phyloP scores from a whole-genome alignment of 768 basidiomycete species.

The Suillus luteus region DNA sequence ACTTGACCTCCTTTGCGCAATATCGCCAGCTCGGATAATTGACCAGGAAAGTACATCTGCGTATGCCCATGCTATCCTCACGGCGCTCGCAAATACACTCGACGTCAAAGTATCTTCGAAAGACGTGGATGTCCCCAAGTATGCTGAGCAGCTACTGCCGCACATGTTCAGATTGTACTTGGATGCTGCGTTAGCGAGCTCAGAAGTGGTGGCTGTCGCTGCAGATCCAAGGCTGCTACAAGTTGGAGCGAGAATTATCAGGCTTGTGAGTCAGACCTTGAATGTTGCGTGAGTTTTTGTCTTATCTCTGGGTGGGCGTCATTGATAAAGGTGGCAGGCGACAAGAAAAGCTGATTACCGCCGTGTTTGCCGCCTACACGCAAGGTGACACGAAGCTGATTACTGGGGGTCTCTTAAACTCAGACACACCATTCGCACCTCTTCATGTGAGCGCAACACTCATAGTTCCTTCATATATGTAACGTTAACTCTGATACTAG shows the following conservation, averaged over 20 bases:
- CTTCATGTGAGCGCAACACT: conserved; percentile 45
- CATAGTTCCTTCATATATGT: not conserved
- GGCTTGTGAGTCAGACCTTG: conserved; percentile 64
- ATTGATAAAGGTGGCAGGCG: conserved; percentile 37
- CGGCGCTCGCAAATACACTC: conserved; percentile 66
- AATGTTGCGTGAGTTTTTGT: conserved; percentile 58
- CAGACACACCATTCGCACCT: conserved; percentile 44
- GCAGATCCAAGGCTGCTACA: conserved; percentile 39
- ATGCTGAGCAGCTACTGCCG: conserved; percentile 75
- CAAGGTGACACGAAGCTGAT: conserved; percentile 49
- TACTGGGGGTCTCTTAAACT: conserved; percentile 54
- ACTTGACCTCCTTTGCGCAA: conserved; percentile 66
- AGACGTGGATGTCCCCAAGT: conserved; percentile 78
- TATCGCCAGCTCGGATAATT: conserved; percentile 27
- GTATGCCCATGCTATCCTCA: conserved; percentile 83
- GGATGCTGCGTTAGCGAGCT: conserved; percentile 36
- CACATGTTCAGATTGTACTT: conserved; percentile 67
- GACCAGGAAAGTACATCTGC: conserved; percentile 70
- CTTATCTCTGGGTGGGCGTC: conserved; percentile 5
- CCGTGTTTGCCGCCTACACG: conserved; percentile 43
- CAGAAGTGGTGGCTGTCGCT: conserved; percentile 26
- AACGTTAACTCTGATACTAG: conserved; percentile 17
- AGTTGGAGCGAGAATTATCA: conserved; percentile 65
- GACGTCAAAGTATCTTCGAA: conserved; percentile 48
- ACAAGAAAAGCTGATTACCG: conserved; percentile 58